Percentiles rank a stretch among this genome's conserved stretches.
Evolutionary conservation across 2,329 filamentous ascomycete species (phyloP).

Genomic region (Phialophora chinensis): DNA sequence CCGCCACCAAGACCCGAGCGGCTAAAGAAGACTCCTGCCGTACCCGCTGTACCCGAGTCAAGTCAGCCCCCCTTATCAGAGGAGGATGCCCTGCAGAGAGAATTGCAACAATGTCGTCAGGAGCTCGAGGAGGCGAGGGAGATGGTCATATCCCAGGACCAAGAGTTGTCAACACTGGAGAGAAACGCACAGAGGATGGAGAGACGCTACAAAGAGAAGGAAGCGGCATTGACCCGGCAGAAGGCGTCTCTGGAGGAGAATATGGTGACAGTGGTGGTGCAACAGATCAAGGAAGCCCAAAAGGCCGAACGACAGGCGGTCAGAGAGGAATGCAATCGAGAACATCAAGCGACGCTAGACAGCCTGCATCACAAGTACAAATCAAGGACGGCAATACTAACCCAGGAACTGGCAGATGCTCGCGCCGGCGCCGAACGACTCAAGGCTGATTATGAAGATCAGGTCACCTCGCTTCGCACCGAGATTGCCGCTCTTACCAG

Average conservation of each 20-base stretch:
- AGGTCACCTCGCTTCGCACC: slow-evolving; percentile 26
- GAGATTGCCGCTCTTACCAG: slow-evolving; percentile 25
- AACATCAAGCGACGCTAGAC: slow-evolving; percentile 29
- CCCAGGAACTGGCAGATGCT: slow-evolving; percentile 32
- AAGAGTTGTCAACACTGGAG: slow-evolving; percentile 31
- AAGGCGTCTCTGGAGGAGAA: slow-evolving; percentile 35
- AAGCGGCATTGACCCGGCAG: slow-evolving; percentile 28
- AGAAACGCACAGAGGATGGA: slow-evolving; percentile 43
- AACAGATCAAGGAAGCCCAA: slow-evolving; percentile 36
- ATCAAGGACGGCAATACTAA: slow-evolving; percentile 34
- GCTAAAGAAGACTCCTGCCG: slow-evolving; percentile 20
- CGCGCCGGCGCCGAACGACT: slow-evolving; percentile 27
- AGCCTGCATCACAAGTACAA: slow-evolving; percentile 35
- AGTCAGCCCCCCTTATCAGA: slow-evolving; percentile 9
- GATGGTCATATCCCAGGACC: slow-evolving; percentile 32
- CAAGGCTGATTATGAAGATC: slow-evolving; percentile 29
- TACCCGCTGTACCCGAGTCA: slow-evolving; percentile 12
- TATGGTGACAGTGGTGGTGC: slow-evolving; percentile 35
- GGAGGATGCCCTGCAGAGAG: slow-evolving; percentile 25
- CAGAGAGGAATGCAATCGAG: slow-evolving; percentile 26
- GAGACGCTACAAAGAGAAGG: slow-evolving; percentile 34
- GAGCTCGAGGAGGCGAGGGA: slow-evolving; percentile 34
- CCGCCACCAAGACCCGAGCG: slow-evolving; percentile 1
- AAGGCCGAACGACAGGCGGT: slow-evolving; percentile 32
- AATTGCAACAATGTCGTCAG: slow-evolving; percentile 36